Conservation (phyloP, 2,329 filamentous ascomycete species). For the Hypoxylon sp. region DNA sequence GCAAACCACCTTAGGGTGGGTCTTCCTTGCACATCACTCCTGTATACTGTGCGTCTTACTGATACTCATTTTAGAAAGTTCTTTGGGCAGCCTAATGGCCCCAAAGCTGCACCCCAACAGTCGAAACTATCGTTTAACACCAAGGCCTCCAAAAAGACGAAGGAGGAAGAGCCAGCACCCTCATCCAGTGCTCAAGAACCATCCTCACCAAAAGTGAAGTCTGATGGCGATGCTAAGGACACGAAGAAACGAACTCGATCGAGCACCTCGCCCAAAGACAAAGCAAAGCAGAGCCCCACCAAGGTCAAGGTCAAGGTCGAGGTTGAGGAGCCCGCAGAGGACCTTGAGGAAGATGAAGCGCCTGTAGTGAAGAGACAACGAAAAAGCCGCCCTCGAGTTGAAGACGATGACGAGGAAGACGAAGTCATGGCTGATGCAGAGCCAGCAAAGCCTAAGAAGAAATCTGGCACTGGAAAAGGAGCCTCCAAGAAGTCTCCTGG, state of each 20-base stretch:
- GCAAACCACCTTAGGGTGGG: conserved; percentile 48
- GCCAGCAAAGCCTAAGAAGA: conserved; percentile 44
- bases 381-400: conserved; percentile 55
- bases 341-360: conserved; percentile 61
- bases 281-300: conserved; percentile 37
- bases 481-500: conserved; percentile 44
- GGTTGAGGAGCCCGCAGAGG: conserved; percentile 45
- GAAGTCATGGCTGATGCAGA: conserved; percentile 49
- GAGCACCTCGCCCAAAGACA: conserved; percentile 36
- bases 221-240: conserved; percentile 48
- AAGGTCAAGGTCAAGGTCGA: conserved; percentile 48
- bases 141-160: conserved; percentile 54
- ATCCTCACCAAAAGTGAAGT: conserved; percentile 34
- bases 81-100: conserved; percentile 73
- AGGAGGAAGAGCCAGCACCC: conserved; percentile 45
- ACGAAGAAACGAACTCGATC: conserved; percentile 57
- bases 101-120: conserved; percentile 72
- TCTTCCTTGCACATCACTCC: conserved; percentile 24
- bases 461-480: conserved; percentile 43
- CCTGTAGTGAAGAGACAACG: conserved; percentile 68
- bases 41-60: conserved; percentile 19
- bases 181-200: conserved; percentile 27
- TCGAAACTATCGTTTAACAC: conserved; percentile 80
- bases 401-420: conserved; percentile 62
- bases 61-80: conserved; percentile 72